Base-by-base conservation (phyloP, 345 rosid genomes). In the Clarkia xantiana region DNA sequence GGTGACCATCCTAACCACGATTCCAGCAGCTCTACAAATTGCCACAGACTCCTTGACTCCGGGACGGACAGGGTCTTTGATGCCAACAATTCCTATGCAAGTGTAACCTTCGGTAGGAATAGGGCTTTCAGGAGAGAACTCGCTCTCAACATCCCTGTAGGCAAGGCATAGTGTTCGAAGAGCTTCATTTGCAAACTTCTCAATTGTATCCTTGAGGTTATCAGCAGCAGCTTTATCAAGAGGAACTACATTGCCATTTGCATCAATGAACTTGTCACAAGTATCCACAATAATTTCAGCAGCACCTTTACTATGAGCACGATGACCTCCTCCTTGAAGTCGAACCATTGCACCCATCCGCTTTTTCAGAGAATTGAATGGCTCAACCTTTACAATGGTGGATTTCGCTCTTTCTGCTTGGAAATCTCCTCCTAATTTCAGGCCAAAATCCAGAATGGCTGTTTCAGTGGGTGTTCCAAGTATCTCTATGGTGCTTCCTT, bases 161-260 rank as follows among this genome's bases (percentile, higher is more conserved):
- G 88, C 91, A 13, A 90, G 84, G 75, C 97, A 90, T 57, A 90
- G 77, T 53, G 97, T 86, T 69, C 97, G 84, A 44, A 90, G 91
- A 57, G 95, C 82, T 73, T 86, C 97, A 65, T 71, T 62, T 44
- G 97, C 94, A 76, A 90, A 90, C 51, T 59, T 52, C 60, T 86
- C 88, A 4, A 90, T 86, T 39, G 67, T 67, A 53, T 68, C 57
- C 42, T 67, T 67, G 23, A 85, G 66, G 69, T 71, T 63, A 54
- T 45, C 68, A 45, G 43, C 19, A 3, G 78, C 68, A 52, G 57
- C 65, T 63, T 75, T 75, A 70, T 79, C 76, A 36, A 90, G 81
- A 23, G 84, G 79, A 77, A 68, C 80, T 65, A 79, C 75, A 38
- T 79, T 77, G 44, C 95, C 97, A 47, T 79, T 69, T 43, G 61